Percentiles rank a stretch among this genome's conserved stretches.
Evolutionary conservation across 805 yeast genomes (phyloP).

Genomic region (Saturnispora sekii): DNA sequence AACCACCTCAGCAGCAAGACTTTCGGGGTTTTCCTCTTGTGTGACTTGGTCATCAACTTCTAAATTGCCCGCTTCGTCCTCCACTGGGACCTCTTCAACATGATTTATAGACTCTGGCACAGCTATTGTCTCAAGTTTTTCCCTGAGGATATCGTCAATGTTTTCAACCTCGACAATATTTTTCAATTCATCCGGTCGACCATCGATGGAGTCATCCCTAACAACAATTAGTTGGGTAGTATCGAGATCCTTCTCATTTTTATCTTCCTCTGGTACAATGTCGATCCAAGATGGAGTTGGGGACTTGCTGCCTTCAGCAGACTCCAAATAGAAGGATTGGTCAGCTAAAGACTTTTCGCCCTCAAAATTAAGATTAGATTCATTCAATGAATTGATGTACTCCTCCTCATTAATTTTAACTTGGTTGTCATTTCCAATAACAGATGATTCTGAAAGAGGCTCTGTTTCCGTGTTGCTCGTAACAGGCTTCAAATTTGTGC

Average conservation of each 20-base stretch:
- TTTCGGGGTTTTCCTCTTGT: neutral
- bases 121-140: neutral
- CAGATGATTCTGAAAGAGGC: slow-evolving; percentile 21
- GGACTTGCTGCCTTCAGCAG: slow-evolving; percentile 9
- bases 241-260: neutral
- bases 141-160: slow-evolving; percentile 6
- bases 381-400: slow-evolving; percentile 22
- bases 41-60: neutral
- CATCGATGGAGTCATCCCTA: slow-evolving; percentile 2
- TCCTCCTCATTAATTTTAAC: slow-evolving; percentile 17
- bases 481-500: neutral
- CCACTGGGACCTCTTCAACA: neutral
- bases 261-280: neutral
- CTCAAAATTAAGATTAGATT: slow-evolving; percentile 10
- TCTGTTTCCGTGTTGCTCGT: neutral
- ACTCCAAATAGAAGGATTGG: slow-evolving; percentile 19
- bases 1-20: neutral
- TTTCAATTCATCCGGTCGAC: neutral
- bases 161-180: slow-evolving; percentile 2
- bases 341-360: slow-evolving; percentile 15
- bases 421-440: slow-evolving; percentile 11
- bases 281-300: neutral
- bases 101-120: neutral
- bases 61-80: neutral
- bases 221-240: slow-evolving; percentile 5